Evolutionary conservation across 2,329 filamentous ascomycete species (phyloP), one percentile per base, ranked within the genome.

Genomic region (Microsporum audouinii): DNA sequence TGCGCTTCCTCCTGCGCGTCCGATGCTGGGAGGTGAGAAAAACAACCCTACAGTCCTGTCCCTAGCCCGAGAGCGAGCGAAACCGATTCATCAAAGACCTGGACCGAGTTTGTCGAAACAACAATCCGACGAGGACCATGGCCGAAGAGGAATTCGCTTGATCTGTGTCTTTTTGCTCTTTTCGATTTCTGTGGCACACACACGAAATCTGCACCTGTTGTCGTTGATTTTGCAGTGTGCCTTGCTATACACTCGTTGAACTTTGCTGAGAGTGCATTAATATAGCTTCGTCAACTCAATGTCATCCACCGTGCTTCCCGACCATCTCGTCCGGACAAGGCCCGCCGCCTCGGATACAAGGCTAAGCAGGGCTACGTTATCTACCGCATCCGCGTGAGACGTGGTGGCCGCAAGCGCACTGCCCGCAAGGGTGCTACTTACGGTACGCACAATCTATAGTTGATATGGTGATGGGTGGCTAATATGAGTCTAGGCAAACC

Each of bases 311-410:
- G 94, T 79, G 94, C 94, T 77, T 95, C 91, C 75, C 91, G 92
- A 75, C 94, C 94, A 73, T 96, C 91, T 75, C 94, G 94, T 79
- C 94, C 94, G 76, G 95, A 99, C 84, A 99, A 99, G 89, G 94
- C 95, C 77, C 94, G 94, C 82, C 94, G 95, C 80, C 89, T 99
- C 73, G 94, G 94, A 75, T 99, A 99, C 90, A 99, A 99, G 89
- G 94, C 95, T 84, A 99, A 99, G 90, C 94, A 99, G 84, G 94
- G 94, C 80, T 99, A 97, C 85, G 94, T 99, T 78, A 91, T 99
- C 88, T 99, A 99, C 88, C 94, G 94, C 79, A 86, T 95, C 77
- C 94, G 94, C 78, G 94, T 99, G 73, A 89, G 94, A 79, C 91
- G 94, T 80, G 94, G 94, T 88, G 94, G 94, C 76, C 91, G 94